These are phyloP conservation scores for Myrica gale DNA, from an alignment of 306 rosid species.

Conservation along the genomic window DNA sequence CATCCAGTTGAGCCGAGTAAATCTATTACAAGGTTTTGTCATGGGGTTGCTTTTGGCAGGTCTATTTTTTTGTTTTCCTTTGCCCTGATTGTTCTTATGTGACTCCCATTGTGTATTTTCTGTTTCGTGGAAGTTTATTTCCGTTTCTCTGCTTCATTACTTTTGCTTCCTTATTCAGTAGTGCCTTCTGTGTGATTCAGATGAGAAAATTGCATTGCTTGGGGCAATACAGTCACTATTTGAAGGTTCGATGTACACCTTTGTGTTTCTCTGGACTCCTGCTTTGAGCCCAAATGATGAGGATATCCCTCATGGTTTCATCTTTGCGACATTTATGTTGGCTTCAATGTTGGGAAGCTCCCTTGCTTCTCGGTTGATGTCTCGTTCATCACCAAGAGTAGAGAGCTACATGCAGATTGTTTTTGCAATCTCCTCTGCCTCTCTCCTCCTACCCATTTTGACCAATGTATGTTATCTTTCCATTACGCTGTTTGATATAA, in stretches of 20 bases:
- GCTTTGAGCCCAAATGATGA: conserved; percentile 91
- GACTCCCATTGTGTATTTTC: conserved; percentile 15
- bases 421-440: conserved; percentile 54
- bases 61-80: neutral
- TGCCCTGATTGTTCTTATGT: conserved; percentile 2
- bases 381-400: conserved; percentile 59
- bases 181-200: conserved; percentile 38
- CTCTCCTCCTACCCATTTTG: conserved; percentile 74
- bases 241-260: conserved; percentile 96
- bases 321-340: conserved; percentile 94
- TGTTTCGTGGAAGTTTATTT: conserved; percentile 1
- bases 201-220: conserved; percentile 79
- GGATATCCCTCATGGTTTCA: conserved; percentile 88
- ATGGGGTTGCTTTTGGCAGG: neutral
- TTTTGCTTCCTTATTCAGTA: conserved; percentile 14
- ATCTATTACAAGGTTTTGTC: neutral
- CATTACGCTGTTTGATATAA: neutral
- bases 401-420: conserved; percentile 95
- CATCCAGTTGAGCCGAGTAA: no score
- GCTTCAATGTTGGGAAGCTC: conserved; percentile 99
- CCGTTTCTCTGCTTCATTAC: conserved; percentile 2
- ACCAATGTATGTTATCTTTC: conserved; percentile 53
- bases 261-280: conserved; percentile 95
- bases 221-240: conserved; percentile 93
- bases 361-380: conserved; percentile 73